A percentile compares a stretch with the other conserved stretches of the same genome.
phyloP scores from a whole-genome alignment of 192 early-diverging fungal genomes.

The Linderina pennispora region DNA sequence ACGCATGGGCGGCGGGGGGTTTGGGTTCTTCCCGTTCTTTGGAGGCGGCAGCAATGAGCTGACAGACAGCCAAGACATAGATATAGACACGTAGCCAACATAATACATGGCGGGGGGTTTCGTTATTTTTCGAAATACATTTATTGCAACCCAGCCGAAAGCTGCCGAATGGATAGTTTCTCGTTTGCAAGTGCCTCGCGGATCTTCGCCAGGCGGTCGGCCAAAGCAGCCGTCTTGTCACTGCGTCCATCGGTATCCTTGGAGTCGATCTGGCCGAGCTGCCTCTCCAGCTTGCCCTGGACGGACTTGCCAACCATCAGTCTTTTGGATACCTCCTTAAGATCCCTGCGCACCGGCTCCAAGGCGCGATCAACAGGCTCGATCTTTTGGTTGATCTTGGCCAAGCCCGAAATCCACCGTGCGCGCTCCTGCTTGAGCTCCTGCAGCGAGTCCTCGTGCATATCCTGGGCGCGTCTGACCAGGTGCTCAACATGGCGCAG shows the following conservation, averaged over 20 bases:
- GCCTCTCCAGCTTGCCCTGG: conserved; percentile 8
- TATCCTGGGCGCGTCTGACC: conserved; percentile 6
- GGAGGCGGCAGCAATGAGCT: not conserved
- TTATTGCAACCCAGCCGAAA: no score
- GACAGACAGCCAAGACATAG: no score
- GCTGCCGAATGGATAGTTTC: no score
- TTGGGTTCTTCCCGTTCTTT: conserved; percentile 1
- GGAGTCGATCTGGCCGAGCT: no score
- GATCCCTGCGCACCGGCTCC: conserved; percentile 10
- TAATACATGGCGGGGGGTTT: no score
- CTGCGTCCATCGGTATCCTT: no score
- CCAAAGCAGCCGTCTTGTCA: no score
- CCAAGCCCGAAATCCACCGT: conserved; percentile 4
- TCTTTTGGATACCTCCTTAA: conserved; percentile 5
- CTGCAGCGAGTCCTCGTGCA: conserved; percentile 9
- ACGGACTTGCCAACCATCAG: not conserved
- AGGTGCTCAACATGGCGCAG: conserved; percentile 7
- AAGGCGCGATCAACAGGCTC: conserved; percentile 9
- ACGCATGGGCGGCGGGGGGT: conserved; percentile 26
- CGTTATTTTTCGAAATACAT: no score
- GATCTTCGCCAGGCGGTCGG: no score
- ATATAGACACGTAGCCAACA: no score
- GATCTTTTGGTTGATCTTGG: not conserved
- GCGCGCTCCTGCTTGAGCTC: conserved; percentile 15
- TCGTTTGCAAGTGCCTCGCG: no score